Percentiles rank a stretch among this genome's conserved stretches.
Conservation (phyloP, 768 basidiomycete genomes). For the Rhodotorula diobovata region DNA sequence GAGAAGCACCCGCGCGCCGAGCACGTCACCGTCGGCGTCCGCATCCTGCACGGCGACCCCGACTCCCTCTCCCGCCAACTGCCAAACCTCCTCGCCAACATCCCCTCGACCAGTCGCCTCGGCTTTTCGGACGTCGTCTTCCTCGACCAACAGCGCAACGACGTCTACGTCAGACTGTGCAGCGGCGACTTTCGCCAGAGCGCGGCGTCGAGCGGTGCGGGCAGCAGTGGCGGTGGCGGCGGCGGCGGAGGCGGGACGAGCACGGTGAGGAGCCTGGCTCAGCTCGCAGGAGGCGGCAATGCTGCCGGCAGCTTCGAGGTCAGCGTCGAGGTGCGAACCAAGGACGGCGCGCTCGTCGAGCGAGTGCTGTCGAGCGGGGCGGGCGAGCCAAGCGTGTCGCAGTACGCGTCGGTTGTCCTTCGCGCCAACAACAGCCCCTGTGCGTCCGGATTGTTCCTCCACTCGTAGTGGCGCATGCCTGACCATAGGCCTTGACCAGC, state of each 20-base stretch:
- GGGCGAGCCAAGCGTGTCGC: conserved; percentile 72
- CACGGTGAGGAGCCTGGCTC: conserved; percentile 43
- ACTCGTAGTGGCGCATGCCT: neutral
- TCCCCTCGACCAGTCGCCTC: conserved; percentile 74
- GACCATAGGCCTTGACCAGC: conserved; percentile 49
- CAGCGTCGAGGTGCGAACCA: conserved; percentile 75
- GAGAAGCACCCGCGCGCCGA: conserved; percentile 86
- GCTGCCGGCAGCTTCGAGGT: conserved; percentile 69
- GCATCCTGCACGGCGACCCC: conserved; percentile 78
- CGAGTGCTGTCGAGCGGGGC: conserved; percentile 73
- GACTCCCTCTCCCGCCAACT: conserved; percentile 70
- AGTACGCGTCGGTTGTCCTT: conserved; percentile 88
- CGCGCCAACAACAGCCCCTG: conserved; percentile 72
- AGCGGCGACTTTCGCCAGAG: conserved; percentile 67
- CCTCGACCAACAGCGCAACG: conserved; percentile 85
- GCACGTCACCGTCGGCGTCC: conserved; percentile 73
- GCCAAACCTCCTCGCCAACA: conserved; percentile 71
- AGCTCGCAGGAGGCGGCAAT: conserved; percentile 46
- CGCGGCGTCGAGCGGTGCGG: neutral
- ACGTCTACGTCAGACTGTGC: conserved; percentile 94
- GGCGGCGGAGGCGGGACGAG: conserved; percentile 38
- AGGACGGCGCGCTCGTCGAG: conserved; percentile 64
- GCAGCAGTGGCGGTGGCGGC: neutral
- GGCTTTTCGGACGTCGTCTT: conserved; percentile 96
- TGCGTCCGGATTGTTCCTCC: conserved; percentile 7